Evolutionary conservation across 2,329 filamentous ascomycete species (phyloP).

Genomic region (Nothopassalora personata): DNA sequence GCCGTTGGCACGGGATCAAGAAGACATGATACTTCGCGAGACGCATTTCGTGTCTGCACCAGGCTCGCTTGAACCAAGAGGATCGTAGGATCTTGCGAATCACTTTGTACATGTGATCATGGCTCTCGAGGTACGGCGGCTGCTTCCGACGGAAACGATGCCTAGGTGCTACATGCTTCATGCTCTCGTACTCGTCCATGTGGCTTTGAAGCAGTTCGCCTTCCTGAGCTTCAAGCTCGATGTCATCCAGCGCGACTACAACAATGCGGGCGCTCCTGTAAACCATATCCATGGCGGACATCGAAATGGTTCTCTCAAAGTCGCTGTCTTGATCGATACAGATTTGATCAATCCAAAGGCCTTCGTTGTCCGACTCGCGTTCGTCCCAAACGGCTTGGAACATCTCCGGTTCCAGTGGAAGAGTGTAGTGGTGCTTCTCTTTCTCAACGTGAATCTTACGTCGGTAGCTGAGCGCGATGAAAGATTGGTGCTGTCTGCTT

Average conservation of each 20-base stretch:
- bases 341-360: slow-evolving; percentile 44
- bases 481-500: slow-evolving; percentile 34
- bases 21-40: slow-evolving; percentile 39
- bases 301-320: slow-evolving; percentile 35
- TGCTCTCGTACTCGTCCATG: slow-evolving; percentile 34
- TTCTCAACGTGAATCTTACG: slow-evolving; percentile 32
- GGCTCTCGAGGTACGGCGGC: slow-evolving; percentile 29
- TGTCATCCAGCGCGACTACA: slow-evolving; percentile 40
- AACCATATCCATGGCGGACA: slow-evolving; percentile 40
- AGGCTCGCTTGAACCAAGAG: slow-evolving; percentile 42
- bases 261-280: slow-evolving; percentile 40
- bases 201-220: slow-evolving; percentile 36
- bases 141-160: slow-evolving; percentile 31
- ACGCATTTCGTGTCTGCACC: slow-evolving; percentile 43
- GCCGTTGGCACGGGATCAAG: slow-evolving; percentile 34
- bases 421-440: slow-evolving; percentile 34
- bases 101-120: slow-evolving; percentile 30
- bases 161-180: slow-evolving; percentile 26
- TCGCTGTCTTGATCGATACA: slow-evolving; percentile 41
- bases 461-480: slow-evolving; percentile 43
- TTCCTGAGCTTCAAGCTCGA: slow-evolving; percentile 34
- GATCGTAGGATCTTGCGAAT: slow-evolving; percentile 37
- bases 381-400: slow-evolving; percentile 40
- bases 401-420: slow-evolving; percentile 36
- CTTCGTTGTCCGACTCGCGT: slow-evolving; percentile 33